Evolutionary conservation across 2,329 filamentous ascomycete species (phyloP), one percentile per base, ranked within the genome.

Genomic region (Fusarium sp.): DNA sequence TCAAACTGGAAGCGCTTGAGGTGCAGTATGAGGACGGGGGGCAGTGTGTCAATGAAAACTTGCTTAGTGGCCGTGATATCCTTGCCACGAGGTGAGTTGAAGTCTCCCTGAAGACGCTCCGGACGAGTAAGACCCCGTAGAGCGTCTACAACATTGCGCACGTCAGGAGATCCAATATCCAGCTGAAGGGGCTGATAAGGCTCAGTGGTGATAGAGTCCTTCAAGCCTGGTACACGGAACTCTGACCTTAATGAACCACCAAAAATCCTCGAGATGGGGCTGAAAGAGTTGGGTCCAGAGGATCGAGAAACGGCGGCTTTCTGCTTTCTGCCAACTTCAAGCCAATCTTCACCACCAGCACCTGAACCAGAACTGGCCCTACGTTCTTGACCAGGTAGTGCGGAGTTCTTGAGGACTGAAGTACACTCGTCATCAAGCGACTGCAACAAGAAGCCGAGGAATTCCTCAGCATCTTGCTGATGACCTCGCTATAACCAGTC

Each of bases 1-100:
- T 98, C 95, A 78, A 98, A 98, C 78, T 98, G 94, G 87, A 99
- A 99, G 50, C 96, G 94, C 85, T 99, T 99, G 47, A 99, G 88
- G 80, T 99, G 96, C 14, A 99, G 88, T 61, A 98, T 97, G 18
- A 99, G 89, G 8, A 98, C 94, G 2, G 95, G 94, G 2, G 96
- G 96, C 22, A 98, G 86, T 3, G 91, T 94, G 78, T 98, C 96
- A 72, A 99, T 97, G 76, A 97, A 95, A 6, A 98, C 92, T 82
- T 98, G 96, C 84, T 98, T 99, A 38, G 94, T 97, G 5, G 94
- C 95, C 32, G 90, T 89, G 35, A 92, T 91, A 75, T 92, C 92
- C 58, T 91, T 90, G 36, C 95, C 95, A 56, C 93, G 92, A 11
- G 92, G 89, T 8, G 93, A 93, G 77, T 92, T 91, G 80, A 97